A percentile compares a stretch with the other conserved stretches of the same genome.
phyloP scores from a whole-genome alignment of 129 eudicot species.

The Chrysanthemum seticuspe region DNA sequence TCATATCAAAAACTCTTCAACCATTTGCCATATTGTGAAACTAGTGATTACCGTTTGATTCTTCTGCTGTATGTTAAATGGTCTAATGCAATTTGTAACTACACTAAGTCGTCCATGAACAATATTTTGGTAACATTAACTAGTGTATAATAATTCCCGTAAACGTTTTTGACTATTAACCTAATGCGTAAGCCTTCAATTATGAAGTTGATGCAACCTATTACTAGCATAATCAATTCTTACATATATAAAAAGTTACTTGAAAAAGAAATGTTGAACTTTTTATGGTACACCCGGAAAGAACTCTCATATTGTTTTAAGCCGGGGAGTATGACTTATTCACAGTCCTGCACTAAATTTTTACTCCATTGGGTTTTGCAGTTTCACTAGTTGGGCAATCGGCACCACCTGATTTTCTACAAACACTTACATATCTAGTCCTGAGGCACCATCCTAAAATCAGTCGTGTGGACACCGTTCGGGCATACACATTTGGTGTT shows the following conservation, averaged over 20 bases:
- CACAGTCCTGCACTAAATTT: not conserved
- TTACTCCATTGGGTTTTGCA: conserved; percentile 21
- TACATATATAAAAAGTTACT: not conserved
- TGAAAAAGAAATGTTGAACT: not conserved
- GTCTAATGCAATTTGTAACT: no score
- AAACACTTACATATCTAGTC: conserved; percentile 69
- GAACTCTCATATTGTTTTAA: not conserved
- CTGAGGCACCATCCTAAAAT: conserved; percentile 59
- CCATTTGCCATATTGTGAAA: no score
- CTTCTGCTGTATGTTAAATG: no score
- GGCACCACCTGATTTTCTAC: conserved; percentile 75
- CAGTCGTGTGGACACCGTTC: conserved; percentile 66
- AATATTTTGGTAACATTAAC: no score
- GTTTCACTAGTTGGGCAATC: conserved; percentile 69
- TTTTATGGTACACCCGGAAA: not conserved
- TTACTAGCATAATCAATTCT: no score
- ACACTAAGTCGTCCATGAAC: no score
- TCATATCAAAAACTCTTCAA: no score
- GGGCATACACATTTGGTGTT: conserved; percentile 80
- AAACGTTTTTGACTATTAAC: no score
- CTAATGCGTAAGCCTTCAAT: no score
- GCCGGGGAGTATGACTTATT: not conserved
- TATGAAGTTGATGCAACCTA: no score
- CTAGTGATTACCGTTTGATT: no score
- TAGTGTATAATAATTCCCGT: no score